Evolutionary conservation across 2,329 filamentous ascomycete species (phyloP), one percentile per base, ranked within the genome.

Genomic region (Hymenoscyphus salicellus): DNA sequence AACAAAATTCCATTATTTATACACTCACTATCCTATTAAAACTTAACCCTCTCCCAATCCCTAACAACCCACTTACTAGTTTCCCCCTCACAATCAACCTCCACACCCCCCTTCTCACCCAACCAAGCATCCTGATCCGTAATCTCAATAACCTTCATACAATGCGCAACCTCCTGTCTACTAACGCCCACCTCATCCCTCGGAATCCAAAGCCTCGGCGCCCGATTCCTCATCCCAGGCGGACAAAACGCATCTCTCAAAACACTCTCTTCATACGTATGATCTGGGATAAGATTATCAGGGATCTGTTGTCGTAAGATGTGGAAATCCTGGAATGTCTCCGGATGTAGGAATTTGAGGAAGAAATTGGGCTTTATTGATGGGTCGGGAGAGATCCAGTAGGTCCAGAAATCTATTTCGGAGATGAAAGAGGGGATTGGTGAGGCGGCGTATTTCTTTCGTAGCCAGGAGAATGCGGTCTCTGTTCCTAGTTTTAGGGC

Each of bases 181-280:
- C 80, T 83, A 38, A 89, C 78, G 10, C 86, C 86, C 55, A 82
- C 78, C 8, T 77, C 75, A 71, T 89, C 86, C 61, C 79, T 80
- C n/a, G 86, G 86, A 61, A 83, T 84, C 86, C 81, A 89, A 66
- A 83, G 83, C 84, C 80, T 87, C 66, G 77, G 84, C 66, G 74
- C 79, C 71, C 70, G 77, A 69, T 78, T 83, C 78, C 75, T 83
- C 80, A 84, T 86, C 71, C 76, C 84, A 0, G 86, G 86, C 69
- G 87, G 81, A 72, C 79, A 81, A 75, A 86, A 89, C 1, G 85
- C 86, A 63, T 85, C 79, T 43, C 65, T 69, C 11, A 73, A 32
- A 11, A 79, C 75, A 72, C 82, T 79, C 7, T 78, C 74, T 71
- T 83, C 80, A 0, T 77, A 74, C 0, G 77, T 64, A 70, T 82